Conservation (phyloP, 176 grass and related monocot genomes). For the Tillandsia fasciculata region DNA sequence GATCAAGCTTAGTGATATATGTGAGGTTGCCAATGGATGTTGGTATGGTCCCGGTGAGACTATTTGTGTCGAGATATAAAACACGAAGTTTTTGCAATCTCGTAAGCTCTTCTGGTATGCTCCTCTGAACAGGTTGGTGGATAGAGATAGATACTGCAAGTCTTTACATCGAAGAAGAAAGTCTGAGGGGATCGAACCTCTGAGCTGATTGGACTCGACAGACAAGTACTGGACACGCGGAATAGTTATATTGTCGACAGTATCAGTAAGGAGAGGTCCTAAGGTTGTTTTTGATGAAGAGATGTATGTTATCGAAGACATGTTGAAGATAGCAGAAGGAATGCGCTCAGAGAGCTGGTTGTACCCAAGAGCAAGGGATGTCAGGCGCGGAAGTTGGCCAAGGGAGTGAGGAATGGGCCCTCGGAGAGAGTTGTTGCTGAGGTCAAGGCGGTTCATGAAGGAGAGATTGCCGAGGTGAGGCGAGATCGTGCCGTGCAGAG, state of each 20-base stretch:
- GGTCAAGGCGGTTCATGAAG: slow-evolving; percentile 9
- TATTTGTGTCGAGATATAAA: slow-evolving; percentile 10
- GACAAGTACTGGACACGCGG: slow-evolving; percentile 5
- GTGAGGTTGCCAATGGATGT: slow-evolving; percentile 10
- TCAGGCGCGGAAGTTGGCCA: slow-evolving; percentile 9
- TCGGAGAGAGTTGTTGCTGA: slow-evolving; percentile 16
- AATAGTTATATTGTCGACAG: background rate
- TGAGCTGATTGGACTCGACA: slow-evolving; percentile 16
- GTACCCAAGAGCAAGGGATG: background rate
- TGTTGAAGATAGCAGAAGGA: slow-evolving; percentile 19
- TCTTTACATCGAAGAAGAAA: background rate
- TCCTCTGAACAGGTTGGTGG: slow-evolving; percentile 18
- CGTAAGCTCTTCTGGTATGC: slow-evolving; percentile 11
- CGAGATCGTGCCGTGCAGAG: slow-evolving; percentile 18
- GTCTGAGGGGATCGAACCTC: slow-evolving; percentile 10
- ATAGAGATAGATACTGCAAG: slow-evolving; percentile 9
- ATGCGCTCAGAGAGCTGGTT: slow-evolving; percentile 15
- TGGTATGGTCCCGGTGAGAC: slow-evolving; percentile 14
- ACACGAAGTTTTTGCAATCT: background rate
- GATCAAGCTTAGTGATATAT: slow-evolving; percentile 4
- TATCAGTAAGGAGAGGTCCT: background rate
- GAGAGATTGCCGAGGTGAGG: slow-evolving; percentile 18
- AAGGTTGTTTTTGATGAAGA: background rate
- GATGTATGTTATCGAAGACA: slow-evolving; percentile 2
- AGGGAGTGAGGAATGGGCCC: slow-evolving; percentile 19